These are phyloP conservation scores for Tremellales sp. DNA, from an alignment of 1,284 basidiomycete species.

Conservation along the genomic window DNA sequence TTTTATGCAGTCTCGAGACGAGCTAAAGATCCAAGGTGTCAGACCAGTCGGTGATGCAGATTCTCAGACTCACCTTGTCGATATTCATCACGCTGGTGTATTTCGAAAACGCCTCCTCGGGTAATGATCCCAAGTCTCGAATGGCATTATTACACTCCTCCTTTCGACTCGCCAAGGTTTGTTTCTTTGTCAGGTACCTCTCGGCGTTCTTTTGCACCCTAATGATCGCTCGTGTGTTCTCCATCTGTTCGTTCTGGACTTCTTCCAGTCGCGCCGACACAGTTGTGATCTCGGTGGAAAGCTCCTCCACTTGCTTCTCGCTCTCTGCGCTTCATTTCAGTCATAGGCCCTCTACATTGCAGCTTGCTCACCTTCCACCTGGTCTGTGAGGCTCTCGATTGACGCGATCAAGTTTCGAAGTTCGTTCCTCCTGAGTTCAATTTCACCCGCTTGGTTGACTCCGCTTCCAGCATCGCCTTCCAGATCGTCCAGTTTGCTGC, in stretches of 20 bases:
- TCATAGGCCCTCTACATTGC: neutral
- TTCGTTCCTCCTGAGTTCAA: conserved; percentile 67
- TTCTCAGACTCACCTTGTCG: conserved; percentile 62
- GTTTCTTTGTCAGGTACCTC: conserved; percentile 84
- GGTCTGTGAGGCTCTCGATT: conserved; percentile 62
- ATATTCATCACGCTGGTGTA: conserved; percentile 73
- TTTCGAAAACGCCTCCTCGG: conserved; percentile 96
- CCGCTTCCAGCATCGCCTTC: conserved; percentile 59
- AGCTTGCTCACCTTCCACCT: conserved; percentile 58
- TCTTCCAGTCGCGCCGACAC: conserved; percentile 66
- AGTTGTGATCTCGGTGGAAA: conserved; percentile 63
- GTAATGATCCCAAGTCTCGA: conserved; percentile 90
- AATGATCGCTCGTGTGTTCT: conserved; percentile 78
- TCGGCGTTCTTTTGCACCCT: conserved; percentile 93
- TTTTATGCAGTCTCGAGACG: conserved; percentile 80
- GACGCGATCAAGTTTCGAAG: conserved; percentile 62
- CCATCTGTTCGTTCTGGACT: conserved; percentile 72
- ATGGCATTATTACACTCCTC: conserved; percentile 93
- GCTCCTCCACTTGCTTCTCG: conserved; percentile 56
- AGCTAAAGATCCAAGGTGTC: too few relatives aligned
- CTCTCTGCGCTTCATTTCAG: conserved; percentile 37
- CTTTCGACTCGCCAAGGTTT: conserved; percentile 75
- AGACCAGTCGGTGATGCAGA: too few relatives aligned
- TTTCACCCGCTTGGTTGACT: conserved; percentile 56
- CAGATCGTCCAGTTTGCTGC: conserved; percentile 70